These are phyloP conservation scores for Polytrichum formosum DNA, from an alignment of 225 moss, liverwort and hornwort species.

Conservation along the genomic window DNA sequence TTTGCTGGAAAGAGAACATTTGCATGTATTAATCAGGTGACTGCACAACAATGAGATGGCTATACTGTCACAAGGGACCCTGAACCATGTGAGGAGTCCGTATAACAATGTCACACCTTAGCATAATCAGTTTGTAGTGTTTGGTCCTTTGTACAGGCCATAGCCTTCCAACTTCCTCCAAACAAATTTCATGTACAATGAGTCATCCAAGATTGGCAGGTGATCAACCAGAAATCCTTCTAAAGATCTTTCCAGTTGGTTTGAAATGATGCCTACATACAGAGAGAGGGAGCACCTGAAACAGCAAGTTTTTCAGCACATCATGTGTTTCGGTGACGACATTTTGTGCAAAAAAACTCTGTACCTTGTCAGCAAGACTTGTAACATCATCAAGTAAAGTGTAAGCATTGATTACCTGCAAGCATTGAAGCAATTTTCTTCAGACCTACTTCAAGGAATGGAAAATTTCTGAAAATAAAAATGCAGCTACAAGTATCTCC, in stretches of 20 bases:
- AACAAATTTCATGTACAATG: too few relatives aligned
- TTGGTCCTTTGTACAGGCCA: too few relatives aligned
- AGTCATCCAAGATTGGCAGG: too few relatives aligned
- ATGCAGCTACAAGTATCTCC: too few relatives aligned
- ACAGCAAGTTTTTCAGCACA: slow-evolving; percentile 72
- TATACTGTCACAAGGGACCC: too few relatives aligned
- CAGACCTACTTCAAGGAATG: slow-evolving; percentile 3
- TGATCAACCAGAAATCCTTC: too few relatives aligned
- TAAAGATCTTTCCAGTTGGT: neutral
- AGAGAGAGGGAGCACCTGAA: slow-evolving; percentile 49
- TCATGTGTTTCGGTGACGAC: slow-evolving; percentile 89
- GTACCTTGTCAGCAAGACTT: slow-evolving; percentile 95
- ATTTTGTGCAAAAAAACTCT: slow-evolving; percentile 89
- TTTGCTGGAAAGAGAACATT: slow-evolving; percentile 3
- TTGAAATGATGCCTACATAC: slow-evolving; percentile 1
- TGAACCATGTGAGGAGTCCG: too few relatives aligned
- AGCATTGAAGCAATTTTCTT: slow-evolving; percentile 7
- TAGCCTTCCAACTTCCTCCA: too few relatives aligned
- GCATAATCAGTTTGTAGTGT: too few relatives aligned
- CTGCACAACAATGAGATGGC: neutral
- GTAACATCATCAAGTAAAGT: slow-evolving; percentile 82
- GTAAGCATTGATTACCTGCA: slow-evolving; percentile 88
- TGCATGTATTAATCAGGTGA: too few relatives aligned
- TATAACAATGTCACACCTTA: too few relatives aligned
- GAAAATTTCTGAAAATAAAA: neutral